These are phyloP conservation scores for Dioscorea zingiberensis DNA, from an alignment of 106 monocot species.

Conservation along the genomic window DNA sequence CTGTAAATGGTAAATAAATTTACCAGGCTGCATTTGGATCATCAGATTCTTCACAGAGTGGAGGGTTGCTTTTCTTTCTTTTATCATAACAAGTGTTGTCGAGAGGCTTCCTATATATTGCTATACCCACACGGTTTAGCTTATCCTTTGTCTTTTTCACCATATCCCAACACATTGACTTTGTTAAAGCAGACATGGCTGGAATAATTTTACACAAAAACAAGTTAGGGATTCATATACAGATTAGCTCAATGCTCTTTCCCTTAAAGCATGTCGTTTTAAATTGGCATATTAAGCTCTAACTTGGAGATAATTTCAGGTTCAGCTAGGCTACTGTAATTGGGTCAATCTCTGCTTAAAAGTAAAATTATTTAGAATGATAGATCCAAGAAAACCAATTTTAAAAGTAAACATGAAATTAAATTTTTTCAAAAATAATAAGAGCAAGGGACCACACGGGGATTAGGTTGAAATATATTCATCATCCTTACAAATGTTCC, in stretches of 20 bases:
- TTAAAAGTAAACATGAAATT: too few species aligned
- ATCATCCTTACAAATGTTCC: too few species aligned
- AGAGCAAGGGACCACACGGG: too few species aligned
- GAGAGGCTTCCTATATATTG: slow-evolving; percentile 68
- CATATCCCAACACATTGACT: slow-evolving; percentile 87
- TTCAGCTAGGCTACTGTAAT: too few species aligned
- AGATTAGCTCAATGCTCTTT: neutral
- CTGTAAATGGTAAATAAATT: neutral
- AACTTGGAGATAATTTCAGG: too few species aligned
- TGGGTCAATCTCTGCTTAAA: too few species aligned
- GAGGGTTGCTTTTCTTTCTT: slow-evolving; percentile 49
- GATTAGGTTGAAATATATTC: too few species aligned
- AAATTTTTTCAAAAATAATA: too few species aligned
- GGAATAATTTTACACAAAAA: slow-evolving; percentile 18
- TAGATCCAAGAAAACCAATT: too few species aligned
- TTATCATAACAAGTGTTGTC: slow-evolving; percentile 67
- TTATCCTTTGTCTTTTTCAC: slow-evolving; percentile 55
- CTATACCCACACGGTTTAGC: slow-evolving; percentile 58
- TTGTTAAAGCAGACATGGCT: slow-evolving; percentile 78
- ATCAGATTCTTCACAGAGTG: slow-evolving; percentile 69
- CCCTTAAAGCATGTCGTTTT: too few species aligned
- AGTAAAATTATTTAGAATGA: too few species aligned
- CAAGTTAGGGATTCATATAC: slow-evolving; percentile 4
- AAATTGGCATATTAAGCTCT: too few species aligned
- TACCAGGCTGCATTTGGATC: slow-evolving; percentile 93